Conservation (phyloP, 2,329 filamentous ascomycete species). For the Falciphora oryzae region DNA sequence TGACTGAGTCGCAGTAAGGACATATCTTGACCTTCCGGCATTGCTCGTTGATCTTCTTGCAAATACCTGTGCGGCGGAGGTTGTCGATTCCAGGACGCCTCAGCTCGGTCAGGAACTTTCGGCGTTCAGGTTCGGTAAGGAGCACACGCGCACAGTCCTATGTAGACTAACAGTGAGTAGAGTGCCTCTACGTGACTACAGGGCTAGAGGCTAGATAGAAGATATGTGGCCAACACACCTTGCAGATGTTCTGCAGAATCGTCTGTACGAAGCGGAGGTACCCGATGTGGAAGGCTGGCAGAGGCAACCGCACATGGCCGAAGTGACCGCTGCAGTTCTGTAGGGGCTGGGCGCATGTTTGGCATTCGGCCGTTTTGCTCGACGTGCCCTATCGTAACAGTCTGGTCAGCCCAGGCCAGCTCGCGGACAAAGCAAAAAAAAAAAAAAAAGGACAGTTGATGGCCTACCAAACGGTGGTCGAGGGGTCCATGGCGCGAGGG, state of each 20-base stretch:
- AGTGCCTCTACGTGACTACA: background rate
- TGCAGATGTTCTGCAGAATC: slow-evolving; percentile 94
- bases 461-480: slow-evolving; percentile 66
- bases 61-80: slow-evolving; percentile 72
- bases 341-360: slow-evolving; percentile 76
- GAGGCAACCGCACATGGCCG: slow-evolving; percentile 81
- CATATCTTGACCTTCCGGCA: slow-evolving; percentile 84
- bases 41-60: slow-evolving; percentile 82
- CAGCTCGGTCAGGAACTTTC: slow-evolving; percentile 71
- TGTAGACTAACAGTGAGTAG: background rate
- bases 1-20: slow-evolving; percentile 72
- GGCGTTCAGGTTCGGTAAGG: slow-evolving; percentile 73
- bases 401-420: background rate
- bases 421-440: background rate
- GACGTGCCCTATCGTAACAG: slow-evolving; percentile 63
- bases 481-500: slow-evolving; percentile 80
- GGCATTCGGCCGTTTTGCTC: slow-evolving; percentile 71
- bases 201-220: background rate
- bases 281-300: slow-evolving; percentile 93
- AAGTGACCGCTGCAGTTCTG: slow-evolving; percentile 92
- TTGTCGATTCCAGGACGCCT: slow-evolving; percentile 81
- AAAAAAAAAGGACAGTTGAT: background rate
- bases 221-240: slow-evolving; percentile 36
- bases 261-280: slow-evolving; percentile 91
- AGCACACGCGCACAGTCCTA: slow-evolving; percentile 78